Evolutionary conservation across 1,284 basidiomycete species (phyloP), one percentile per base, ranked within the genome.

Genomic region (Marasmius tenuissimus): DNA sequence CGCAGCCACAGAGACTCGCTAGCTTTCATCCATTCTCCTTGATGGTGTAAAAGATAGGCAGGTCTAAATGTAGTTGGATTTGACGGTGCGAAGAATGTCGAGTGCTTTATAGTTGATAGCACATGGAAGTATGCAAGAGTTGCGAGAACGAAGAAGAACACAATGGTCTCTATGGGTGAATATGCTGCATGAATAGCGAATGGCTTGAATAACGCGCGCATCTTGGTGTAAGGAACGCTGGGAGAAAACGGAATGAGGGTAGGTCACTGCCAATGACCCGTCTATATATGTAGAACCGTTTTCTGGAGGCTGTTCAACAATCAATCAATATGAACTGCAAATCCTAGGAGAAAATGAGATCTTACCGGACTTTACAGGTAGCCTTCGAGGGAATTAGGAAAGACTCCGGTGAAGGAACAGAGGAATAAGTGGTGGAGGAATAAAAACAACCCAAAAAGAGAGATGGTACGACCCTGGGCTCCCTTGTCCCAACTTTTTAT

Each of bases 71-170:
- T 71, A 53, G 62, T 27, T 4, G 81, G 75, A 40, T 80, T 75
- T 1, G 80, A 72, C 0, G 86, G 78, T 0, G 85, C 84, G 61
- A 91, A 82, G 75, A 91, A 90, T 0, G 85, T 77, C 0, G 87
- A 89, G 68, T 90, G 84, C 64, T 94, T 94, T 73, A 96, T 89
- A 50, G 93, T 91, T 64, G 87, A 86, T 61, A 98, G 84, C 64
- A 97, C 84, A 73, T 96, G 93, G 74, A 97, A 96, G 76, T 97
- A 97, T 56, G 92, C 90, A 48, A 97, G 84, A 3, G 96, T 97
- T 39, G 91, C 91, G 63, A 95, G 75, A 71, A 96, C 86, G 73
- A 89, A 93, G 76, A 93, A 91, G 71, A 88, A 85, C 60, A 97
- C 94, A 67, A 97, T 93, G 22, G 92, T 90, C 74, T 98, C 96